Evolutionary conservation across 495 filamentous ascomycete genomes (phyloP), one percentile per base, ranked within the genome.

Genomic region (Aspergillus avenaceus): DNA sequence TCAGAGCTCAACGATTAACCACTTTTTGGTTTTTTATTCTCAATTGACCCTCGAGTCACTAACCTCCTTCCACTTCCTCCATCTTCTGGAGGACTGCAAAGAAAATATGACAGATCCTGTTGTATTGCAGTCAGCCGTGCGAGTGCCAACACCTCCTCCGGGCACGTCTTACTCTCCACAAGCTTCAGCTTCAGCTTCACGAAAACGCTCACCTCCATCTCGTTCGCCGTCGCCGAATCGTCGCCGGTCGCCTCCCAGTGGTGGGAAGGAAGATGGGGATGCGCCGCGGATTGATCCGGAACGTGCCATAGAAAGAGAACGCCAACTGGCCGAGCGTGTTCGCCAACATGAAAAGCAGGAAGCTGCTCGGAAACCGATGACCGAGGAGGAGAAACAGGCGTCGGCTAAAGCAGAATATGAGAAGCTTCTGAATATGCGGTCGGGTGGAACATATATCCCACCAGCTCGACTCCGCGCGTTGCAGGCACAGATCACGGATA

Each of bases 401-500:
- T 75, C 80, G 4, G 88, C 90, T 16, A 92, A 93, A 63, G 87
- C 87, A 24, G 91, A 96, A 67, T 96, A 95, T 60, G 85, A 96
- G 50, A 93, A 90, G 63, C 80, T 97, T 8, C 72, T 95, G 49
- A 91, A 79, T 43, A 88, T 93, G 78, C 86, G 95, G 45, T 93
- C 90, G 31, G 93, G 95, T 56, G 93, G 93, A 50, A 92, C 90
- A 4, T 97, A 97, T 62, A 93, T 99, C 28, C 93, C 95, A 8
- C 93, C 93, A 4, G 91, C 91, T 29, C 79, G 89, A 49, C 78
- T 99, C 47, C 83, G 91, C 45, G 92, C 93, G 11, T 77, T 99
- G 49, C 93, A 99, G 67, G 88, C 92, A 27, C 88, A 95, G 66
- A 95, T 99, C 65, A 97, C 92, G 43, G 93, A 99, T 68, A 96